Base-by-base conservation (phyloP, 306 rosid genomes). In the Fagus crenata region DNA sequence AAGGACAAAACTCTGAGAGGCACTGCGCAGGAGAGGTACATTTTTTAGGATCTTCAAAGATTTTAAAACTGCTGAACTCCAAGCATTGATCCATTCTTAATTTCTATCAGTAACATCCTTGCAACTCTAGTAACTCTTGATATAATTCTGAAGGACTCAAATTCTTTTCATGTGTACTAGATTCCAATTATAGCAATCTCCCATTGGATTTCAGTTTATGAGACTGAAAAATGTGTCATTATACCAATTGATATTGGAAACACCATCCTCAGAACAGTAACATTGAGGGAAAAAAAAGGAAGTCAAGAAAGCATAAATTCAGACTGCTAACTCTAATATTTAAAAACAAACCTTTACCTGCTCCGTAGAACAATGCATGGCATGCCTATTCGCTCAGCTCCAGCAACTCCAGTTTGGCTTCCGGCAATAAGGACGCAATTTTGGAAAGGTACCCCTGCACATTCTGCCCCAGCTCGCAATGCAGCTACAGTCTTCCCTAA, bases 391-490 rank as follows among this genome's bases (percentile, higher is more conserved):
- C 78, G 86, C 70, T 75, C 86, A 72, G 97, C 98, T 79, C 93
- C 97, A 72, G 75, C 83, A 36, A 89, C 88, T 67, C 98, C 96
- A 76, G 89, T 78, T 77, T 90, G 92, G 87, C 92, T 92, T 88
- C 98, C 98, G 42, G 98, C 96, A 79, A 95, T 74, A 36, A 95
- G 92, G 82, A 95, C 86, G 73, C 97, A 95, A 67, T 87, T 80
- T 83, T 82, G 14, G 77, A 89, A 87, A 60, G 97, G 90, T 74
- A 81, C 15, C 58, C 91, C 86, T 3, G 91, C 92, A 86, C 33
- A 77, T 84, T 95, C 98, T 12, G 98, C 96, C 84, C 98, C 98
- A 2, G 97, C 98, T 39, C 89, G 89, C 75, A 95, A 87, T 32
- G 97, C 86, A 84, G 92, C 79, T 72, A 88, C 87, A 77, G 89